Evolutionary conservation across 1,284 basidiomycete species (phyloP), one percentile per base, ranked within the genome.

Genomic region (Wallemia hederae): DNA sequence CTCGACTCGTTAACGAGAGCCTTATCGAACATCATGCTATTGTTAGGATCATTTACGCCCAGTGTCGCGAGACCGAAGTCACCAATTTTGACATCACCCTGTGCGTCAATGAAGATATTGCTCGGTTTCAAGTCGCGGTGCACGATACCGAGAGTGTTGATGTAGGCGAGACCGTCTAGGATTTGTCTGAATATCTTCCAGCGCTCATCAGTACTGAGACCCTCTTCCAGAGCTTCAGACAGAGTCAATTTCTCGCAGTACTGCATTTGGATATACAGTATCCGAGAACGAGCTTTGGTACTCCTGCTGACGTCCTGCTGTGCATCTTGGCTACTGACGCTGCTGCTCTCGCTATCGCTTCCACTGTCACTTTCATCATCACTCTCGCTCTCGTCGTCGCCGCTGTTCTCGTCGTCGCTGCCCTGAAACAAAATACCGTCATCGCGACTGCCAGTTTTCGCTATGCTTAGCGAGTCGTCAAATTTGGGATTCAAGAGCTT

Each of bases 181-280:
- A 70, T 69, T 58, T 70, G 69, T 5, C 70, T 64, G 26, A 70
- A 65, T 15, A 70, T 66, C 29, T 66, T 63, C 70, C 70, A 71
- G 1, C 66, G 62, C 34, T 70, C 68, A 5, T 63, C 62, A 24
- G 57, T 59, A 1, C 66, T 66, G 17, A 63, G 27, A n/a, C 62
- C 62, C 34, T 63, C 39, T 24, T 63, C 62, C 17, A 63, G 60
- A 2, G 62, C 61, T 26, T 69, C 68, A 3, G 65, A 63, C 24
- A 70, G 61, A 9, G 69, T 70, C n/a, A 65, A 64, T 33, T 68
- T 67, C 61, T 68, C 68, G 29, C 69, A 67, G 34, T 66, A 67
- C 59, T 70, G 68, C 69, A 70, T 70, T 60, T 70, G 69, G 55
- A 70, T 69, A 63, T 67, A 69, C 26, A 70, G n/a, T 17, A 58